phyloP scores from a whole-genome alignment of 1,284 basidiomycete species.

The Tilletia setariae region DNA sequence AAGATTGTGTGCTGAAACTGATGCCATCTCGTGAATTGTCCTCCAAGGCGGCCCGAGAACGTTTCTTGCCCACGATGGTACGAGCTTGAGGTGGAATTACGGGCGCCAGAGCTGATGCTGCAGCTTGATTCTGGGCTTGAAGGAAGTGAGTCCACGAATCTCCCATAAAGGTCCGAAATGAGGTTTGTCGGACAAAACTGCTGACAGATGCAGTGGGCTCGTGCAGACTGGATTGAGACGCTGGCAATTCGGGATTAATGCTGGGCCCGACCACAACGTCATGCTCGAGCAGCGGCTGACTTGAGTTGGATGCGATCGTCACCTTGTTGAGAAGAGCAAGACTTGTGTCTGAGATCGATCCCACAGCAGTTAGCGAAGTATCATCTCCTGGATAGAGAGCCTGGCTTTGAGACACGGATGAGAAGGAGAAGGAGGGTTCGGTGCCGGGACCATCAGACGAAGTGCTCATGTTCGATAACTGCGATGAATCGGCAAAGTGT shows the following conservation, averaged over 20 bases:
- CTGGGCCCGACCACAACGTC: neutral
- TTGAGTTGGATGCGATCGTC: neutral
- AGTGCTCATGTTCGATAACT: neutral
- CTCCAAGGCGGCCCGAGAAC: neutral
- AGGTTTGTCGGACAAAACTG: slow-evolving; percentile 9
- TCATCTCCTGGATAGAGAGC: neutral
- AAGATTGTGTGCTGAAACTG: neutral
- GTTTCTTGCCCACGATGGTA: slow-evolving; percentile 1
- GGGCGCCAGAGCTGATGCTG: neutral
- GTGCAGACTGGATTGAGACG: neutral
- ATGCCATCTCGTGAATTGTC: neutral
- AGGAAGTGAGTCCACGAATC: neutral
- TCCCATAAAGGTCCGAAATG: slow-evolving; percentile 10
- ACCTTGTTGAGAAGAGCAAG: neutral
- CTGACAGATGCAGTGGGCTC: neutral
- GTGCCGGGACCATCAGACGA: neutral
- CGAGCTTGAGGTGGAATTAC: neutral
- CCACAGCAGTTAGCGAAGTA: neutral
- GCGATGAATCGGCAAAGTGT: slow-evolving; percentile 5
- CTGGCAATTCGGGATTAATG: neutral
- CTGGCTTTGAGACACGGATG: neutral
- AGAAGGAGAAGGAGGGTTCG: slow-evolving; percentile 14
- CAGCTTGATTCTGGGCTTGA: slow-evolving; percentile 1
- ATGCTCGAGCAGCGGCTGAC: neutral
- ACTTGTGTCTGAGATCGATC: neutral